A percentile compares a stretch with the other conserved stretches of the same genome.
phyloP scores from a whole-genome alignment of 31 red algal species.

The Porphyra umbilicalis region DNA sequence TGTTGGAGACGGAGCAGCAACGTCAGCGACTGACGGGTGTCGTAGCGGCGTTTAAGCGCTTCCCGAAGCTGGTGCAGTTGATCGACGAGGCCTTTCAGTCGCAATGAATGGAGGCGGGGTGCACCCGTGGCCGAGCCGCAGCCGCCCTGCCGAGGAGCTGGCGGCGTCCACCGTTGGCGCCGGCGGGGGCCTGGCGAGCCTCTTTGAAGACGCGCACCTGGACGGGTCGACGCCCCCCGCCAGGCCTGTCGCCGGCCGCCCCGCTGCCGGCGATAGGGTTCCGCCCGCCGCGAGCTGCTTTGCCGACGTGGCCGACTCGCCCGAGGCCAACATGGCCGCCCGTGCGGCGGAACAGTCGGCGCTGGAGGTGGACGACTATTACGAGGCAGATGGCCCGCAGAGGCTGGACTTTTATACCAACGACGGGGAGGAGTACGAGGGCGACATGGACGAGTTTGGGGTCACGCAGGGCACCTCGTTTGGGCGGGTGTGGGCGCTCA shows the following conservation, averaged over 20 bases:
- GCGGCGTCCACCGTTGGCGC: background rate
- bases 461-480: constrained; percentile 42
- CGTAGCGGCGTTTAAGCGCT: too few species aligned
- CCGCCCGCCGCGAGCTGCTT: background rate
- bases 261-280: background rate
- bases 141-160: background rate
- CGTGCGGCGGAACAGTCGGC: background rate
- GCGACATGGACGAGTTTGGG: constrained; percentile 16
- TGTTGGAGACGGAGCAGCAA: too few species aligned
- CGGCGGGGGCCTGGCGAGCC: background rate
- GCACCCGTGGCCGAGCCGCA: too few species aligned
- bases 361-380: background rate
- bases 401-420: background rate
- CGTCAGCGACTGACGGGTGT: too few species aligned
- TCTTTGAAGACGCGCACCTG: background rate
- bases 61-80: too few species aligned
- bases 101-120: too few species aligned
- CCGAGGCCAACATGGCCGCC: background rate
- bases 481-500: constrained; percentile 55
- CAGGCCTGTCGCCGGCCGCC: background rate
- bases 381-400: background rate
- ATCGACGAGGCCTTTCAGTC: too few species aligned
- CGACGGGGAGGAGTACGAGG: constrained; percentile 18
- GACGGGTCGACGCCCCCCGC: background rate
- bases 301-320: background rate